Base-by-base conservation (phyloP, 176 grass and related monocot genomes). In the Tillandsia fasciculata region DNA sequence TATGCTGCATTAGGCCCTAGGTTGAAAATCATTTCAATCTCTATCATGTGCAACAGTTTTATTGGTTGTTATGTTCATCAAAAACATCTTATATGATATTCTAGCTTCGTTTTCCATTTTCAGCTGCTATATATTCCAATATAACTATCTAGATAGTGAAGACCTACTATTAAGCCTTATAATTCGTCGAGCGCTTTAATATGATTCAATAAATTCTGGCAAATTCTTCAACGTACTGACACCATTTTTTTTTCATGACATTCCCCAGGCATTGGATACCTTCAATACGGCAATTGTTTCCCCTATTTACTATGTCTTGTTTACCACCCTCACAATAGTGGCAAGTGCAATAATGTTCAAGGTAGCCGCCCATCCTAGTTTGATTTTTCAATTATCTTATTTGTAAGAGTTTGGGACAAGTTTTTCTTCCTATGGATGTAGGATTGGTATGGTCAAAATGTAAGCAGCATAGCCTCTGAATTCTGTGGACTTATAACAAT, bases 281-380 rank as follows among this genome's bases (percentile, higher is more conserved):
- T 99, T 99, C 74, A 90, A 86, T 77, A 85, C 91, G 67, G 87
- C 87, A 52, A 79, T 99, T 57, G 94, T 99, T 48, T 99, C 94
- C 29, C 89, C 87, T 51, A 85, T 99, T 68, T 99, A 93, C 68
- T 99, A 99, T 80, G 89, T 93, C 50, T 90, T 93, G 89, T 93
- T 99, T 65, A 99, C 94, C 1, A 93, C 87, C 51, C 86, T 99
- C 13, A 90, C 94, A 72, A 93, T 99, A 83, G 65, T 88, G 68
- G 89, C 94, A 2, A 99, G 84, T 82, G 82, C 81, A 66, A 99
- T 99, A 77, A 99, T 99, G 94, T 99, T 99, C 78, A 93, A 99
- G 94, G 94, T 99, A 81, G 2, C 67, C 49, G 64, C 22, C 47
- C 1, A 10, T 17, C 8, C 7, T n/a, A 7, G 2, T 52, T 71